Evolutionary conservation across 306 rosid genomes (phyloP).

Genomic region (Cicer arietinum): DNA sequence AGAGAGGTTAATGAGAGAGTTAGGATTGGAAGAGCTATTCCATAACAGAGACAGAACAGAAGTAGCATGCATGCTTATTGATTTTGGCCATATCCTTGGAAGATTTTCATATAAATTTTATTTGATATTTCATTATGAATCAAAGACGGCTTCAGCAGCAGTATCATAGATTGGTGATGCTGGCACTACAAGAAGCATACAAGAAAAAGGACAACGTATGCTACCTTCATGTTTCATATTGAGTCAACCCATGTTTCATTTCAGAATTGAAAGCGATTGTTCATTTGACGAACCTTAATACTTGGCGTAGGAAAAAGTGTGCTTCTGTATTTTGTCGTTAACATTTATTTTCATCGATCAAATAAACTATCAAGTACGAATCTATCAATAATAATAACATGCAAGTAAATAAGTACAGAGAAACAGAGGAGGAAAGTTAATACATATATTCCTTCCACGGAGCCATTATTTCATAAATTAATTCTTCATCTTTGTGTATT

Average conservation of each 20-base stretch:
- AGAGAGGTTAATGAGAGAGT: conserved; percentile 6
- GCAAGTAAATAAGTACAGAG: no score
- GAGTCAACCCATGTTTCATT: conserved; percentile 43
- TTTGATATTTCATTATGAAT: not conserved
- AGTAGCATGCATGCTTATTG: conserved; percentile 39
- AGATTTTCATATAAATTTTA: conserved; percentile 22
- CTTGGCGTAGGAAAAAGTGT: conserved; percentile 39
- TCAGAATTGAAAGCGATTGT: conserved; percentile 58
- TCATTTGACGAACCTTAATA: conserved; percentile 60
- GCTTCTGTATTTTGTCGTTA: conserved; percentile 54
- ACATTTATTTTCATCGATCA: conserved; percentile 37
- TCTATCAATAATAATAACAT: conserved; percentile 6
- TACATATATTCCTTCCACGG: no score
- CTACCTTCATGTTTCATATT: no score
- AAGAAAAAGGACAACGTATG: conserved; percentile 4
- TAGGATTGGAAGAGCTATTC: conserved; percentile 6
- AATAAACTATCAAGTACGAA: conserved; percentile 22
- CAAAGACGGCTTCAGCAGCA: conserved; percentile 32
- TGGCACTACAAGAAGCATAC: conserved; percentile 20
- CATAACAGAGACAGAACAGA: conserved; percentile 39
- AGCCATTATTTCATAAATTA: no score
- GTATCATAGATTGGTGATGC: conserved; percentile 37
- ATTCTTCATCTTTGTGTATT: no score
- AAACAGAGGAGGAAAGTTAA: no score
- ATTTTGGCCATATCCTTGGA: conserved; percentile 8